A percentile compares a stretch with the other conserved stretches of the same genome.
phyloP scores from a whole-genome alignment of 768 basidiomycete genomes.

The Leccinellum rugosiceps region DNA sequence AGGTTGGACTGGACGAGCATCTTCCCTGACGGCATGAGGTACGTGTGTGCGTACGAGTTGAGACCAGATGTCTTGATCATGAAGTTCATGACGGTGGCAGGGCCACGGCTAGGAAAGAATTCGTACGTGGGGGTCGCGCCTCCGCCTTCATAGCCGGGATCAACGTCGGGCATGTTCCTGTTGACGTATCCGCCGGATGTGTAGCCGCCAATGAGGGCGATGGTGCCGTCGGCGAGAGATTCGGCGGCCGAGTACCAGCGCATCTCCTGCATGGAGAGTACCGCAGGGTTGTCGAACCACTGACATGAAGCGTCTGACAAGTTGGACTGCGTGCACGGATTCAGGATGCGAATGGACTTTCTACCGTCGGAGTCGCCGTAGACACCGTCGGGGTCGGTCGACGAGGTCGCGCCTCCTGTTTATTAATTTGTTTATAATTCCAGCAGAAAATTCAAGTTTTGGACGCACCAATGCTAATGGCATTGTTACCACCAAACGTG shows the following conservation, averaged over 20 bases:
- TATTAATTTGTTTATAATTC: not conserved
- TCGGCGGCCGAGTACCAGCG: constrained; percentile 80
- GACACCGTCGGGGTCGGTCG: constrained; percentile 45
- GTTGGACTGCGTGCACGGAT: constrained; percentile 57
- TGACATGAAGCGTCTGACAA: constrained; percentile 48
- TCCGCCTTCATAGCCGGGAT: constrained; percentile 57
- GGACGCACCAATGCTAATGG: constrained; percentile 46
- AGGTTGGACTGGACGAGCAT: constrained; percentile 80
- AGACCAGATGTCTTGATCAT: constrained; percentile 70
- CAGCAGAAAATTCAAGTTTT: not conserved
- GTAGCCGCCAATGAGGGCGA: constrained; percentile 79
- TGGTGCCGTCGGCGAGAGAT: constrained; percentile 66
- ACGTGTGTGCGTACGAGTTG: constrained; percentile 74
- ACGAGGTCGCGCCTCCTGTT: constrained; percentile 31
- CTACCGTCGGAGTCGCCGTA: constrained; percentile 81
- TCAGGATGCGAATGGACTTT: constrained; percentile 75
- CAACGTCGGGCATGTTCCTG: constrained; percentile 60
- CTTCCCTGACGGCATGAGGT: constrained; percentile 68
- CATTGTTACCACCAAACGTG: constrained; percentile 74
- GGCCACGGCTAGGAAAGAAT: constrained; percentile 65
- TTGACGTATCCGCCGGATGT: constrained; percentile 74
- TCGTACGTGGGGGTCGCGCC: constrained; percentile 79
- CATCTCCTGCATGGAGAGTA: constrained; percentile 58
- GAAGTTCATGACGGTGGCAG: constrained; percentile 55
- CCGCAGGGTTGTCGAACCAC: constrained; percentile 67